Conservation (phyloP, 352 stramenopile species). For the Phytophthora quininea region DNA sequence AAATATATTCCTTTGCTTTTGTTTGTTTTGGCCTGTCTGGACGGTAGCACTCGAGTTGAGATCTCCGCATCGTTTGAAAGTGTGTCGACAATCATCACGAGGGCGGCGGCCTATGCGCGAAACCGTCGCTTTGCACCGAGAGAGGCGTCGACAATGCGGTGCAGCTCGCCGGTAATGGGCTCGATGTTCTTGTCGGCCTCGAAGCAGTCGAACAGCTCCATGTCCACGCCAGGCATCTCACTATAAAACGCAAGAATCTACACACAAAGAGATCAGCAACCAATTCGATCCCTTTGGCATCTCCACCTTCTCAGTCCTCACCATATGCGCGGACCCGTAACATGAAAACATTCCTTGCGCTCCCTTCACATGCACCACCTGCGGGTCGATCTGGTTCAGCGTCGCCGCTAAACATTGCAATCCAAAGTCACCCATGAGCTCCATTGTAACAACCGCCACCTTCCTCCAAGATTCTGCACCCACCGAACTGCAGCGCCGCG, state of each 20-base stretch:
- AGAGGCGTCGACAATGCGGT: slow-evolving; percentile 66
- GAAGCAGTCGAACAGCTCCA: slow-evolving; percentile 83
- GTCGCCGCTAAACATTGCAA: slow-evolving; percentile 53
- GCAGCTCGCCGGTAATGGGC: slow-evolving; percentile 71
- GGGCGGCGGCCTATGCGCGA: slow-evolving; percentile 14
- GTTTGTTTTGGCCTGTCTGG: slow-evolving; percentile 25
- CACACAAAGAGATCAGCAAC: neutral
- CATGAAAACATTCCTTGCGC: slow-evolving; percentile 88
- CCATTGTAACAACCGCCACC: neutral
- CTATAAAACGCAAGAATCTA: slow-evolving; percentile 90
- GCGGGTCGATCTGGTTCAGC: slow-evolving; percentile 82
- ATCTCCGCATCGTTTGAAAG: neutral
- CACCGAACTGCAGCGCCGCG: slow-evolving; percentile 82
- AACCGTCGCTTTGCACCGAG: slow-evolving; percentile 38
- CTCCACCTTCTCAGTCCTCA: slow-evolving; percentile 25
- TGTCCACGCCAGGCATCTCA: slow-evolving; percentile 73
- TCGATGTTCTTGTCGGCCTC: slow-evolving; percentile 83
- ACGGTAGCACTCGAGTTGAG: neutral
- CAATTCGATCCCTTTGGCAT: neutral
- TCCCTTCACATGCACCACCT: slow-evolving; percentile 84
- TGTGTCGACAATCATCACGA: neutral
- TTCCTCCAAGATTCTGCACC: slow-evolving; percentile 3
- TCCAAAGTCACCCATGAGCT: slow-evolving; percentile 1
- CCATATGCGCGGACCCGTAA: slow-evolving; percentile 76
- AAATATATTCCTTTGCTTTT: slow-evolving; percentile 64